A percentile compares a stretch with the other conserved stretches of the same genome.
These are phyloP conservation scores for Nicotiana obtusifolia DNA, from an alignment of 257 asterid genomes.

Conservation along the genomic window DNA sequence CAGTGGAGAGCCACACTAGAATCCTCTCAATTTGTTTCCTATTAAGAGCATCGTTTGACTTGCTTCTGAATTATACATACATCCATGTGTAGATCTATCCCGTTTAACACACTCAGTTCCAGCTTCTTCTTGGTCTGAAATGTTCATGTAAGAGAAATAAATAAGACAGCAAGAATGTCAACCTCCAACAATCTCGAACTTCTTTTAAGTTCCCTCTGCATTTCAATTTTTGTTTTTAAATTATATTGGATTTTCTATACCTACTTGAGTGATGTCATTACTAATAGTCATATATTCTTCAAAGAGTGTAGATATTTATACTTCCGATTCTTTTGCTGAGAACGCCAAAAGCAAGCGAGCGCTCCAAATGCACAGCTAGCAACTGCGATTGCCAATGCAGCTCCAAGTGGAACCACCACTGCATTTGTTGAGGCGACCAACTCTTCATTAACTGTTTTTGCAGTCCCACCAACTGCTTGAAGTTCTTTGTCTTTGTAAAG, in stretches of 20 bases:
- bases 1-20: background rate
- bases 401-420: slow-evolving; percentile 83
- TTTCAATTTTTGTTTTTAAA: background rate
- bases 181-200: slow-evolving; percentile 32
- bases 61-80: background rate
- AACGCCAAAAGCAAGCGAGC: slow-evolving; percentile 94
- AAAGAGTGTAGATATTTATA: slow-evolving; percentile 74
- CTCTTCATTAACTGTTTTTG: slow-evolving; percentile 35
- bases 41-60: background rate
- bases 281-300: slow-evolving; percentile 52
- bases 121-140: slow-evolving; percentile 92
- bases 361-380: slow-evolving; percentile 99
- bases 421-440: slow-evolving; percentile 48
- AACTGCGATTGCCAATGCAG: slow-evolving; percentile 84
- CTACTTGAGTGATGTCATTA: slow-evolving; percentile 6
- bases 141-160: slow-evolving; percentile 33
- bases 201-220: background rate
- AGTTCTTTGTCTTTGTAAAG: slow-evolving; percentile 51
- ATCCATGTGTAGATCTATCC: background rate
- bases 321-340: slow-evolving; percentile 91
- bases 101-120: slow-evolving; percentile 41
- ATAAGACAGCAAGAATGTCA: slow-evolving; percentile 28
- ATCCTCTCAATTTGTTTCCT: slow-evolving; percentile 3
- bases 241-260: slow-evolving; percentile 3
- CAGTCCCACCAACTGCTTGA: slow-evolving; percentile 21